Conservation (phyloP, 192 early-diverging fungal species). For the Dimargaris xerosporica region DNA sequence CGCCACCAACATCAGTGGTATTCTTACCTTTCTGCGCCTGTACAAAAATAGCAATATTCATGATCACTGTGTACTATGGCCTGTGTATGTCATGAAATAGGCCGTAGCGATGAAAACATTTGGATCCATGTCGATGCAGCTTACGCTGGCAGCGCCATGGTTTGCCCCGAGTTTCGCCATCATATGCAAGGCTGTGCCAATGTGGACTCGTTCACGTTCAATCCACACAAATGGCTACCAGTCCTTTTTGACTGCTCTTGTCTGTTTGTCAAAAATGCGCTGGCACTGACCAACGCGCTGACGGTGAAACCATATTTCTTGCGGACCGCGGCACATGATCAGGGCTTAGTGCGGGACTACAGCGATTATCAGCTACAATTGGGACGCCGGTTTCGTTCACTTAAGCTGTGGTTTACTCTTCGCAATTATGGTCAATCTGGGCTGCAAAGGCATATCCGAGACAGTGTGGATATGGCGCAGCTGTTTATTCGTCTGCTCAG, state of each 20-base stretch:
- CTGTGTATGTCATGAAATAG: too few species aligned
- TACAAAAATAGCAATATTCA: too few species aligned
- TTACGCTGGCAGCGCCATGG: slow-evolving; percentile 38
- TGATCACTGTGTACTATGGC: too few species aligned
- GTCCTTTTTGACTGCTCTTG: slow-evolving; percentile 51
- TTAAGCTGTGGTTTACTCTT: slow-evolving; percentile 53
- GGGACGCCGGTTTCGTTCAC: slow-evolving; percentile 38
- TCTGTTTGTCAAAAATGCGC: slow-evolving; percentile 34
- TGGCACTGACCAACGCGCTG: slow-evolving; percentile 30
- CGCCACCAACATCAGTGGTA: too few species aligned
- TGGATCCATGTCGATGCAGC: slow-evolving; percentile 57
- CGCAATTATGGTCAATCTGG: slow-evolving; percentile 37
- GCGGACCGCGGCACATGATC: slow-evolving; percentile 21
- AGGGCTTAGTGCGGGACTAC: slow-evolving; percentile 31
- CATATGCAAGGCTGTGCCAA: slow-evolving; percentile 29
- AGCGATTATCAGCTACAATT: slow-evolving; percentile 41
- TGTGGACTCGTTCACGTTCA: slow-evolving; percentile 43
- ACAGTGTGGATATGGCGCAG: slow-evolving; percentile 21
- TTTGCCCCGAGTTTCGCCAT: slow-evolving; percentile 38
- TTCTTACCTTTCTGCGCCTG: too few species aligned
- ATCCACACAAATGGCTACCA: slow-evolving; percentile 48
- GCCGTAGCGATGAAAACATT: slow-evolving; percentile 8
- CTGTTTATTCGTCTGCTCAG: slow-evolving; percentile 22
- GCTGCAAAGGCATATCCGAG: slow-evolving; percentile 31
- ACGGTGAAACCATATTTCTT: slow-evolving; percentile 34